Percentiles rank a stretch among this genome's conserved stretches.
Evolutionary conservation across 306 rosid genomes (phyloP).

Genomic region (Cercis canadensis): DNA sequence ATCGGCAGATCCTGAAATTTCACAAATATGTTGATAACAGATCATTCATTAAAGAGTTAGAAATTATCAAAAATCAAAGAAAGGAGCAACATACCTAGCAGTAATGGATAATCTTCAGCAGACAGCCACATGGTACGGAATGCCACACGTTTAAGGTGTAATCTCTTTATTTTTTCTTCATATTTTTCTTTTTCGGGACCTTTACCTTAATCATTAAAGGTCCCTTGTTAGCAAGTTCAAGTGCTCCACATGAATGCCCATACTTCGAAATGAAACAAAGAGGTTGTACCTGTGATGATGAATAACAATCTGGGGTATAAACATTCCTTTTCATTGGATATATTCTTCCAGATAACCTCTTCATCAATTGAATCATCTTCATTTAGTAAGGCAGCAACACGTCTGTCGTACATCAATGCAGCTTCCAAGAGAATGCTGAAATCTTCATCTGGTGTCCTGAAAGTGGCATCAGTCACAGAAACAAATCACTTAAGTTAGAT

Average conservation of each 20-base stretch:
- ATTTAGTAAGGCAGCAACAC: constrained; percentile 85
- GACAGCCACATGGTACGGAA: constrained; percentile 97
- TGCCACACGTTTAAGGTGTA: constrained; percentile 89
- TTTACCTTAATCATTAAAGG: constrained; percentile 65
- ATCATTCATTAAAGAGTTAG: constrained; percentile 11
- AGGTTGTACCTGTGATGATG: constrained; percentile 78
- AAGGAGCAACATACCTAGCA: constrained; percentile 60
- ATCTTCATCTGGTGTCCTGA: constrained; percentile 96
- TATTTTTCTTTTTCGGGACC: constrained; percentile 90
- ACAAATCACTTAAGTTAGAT: too few relatives aligned
- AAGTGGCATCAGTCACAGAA: constrained; percentile 24
- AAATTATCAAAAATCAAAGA: background rate
- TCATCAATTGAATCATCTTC: constrained; percentile 89
- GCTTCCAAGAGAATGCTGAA: constrained; percentile 93
- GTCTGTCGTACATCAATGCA: constrained; percentile 96
- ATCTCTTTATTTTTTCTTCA: constrained; percentile 76
- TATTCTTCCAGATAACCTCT: constrained; percentile 74
- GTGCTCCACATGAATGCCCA: constrained; percentile 4
- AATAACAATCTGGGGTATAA: constrained; percentile 87
- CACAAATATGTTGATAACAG: constrained; percentile 28
- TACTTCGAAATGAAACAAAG: constrained; percentile 10
- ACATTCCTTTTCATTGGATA: constrained; percentile 62
- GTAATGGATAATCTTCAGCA: constrained; percentile 92
- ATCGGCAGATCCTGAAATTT: constrained; percentile 84
- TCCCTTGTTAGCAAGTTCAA: constrained; percentile 21